Percentiles rank a stretch among this genome's conserved stretches.
Conservation (phyloP, 2,329 filamentous ascomycete genomes). For the Penicillium sp. region DNA sequence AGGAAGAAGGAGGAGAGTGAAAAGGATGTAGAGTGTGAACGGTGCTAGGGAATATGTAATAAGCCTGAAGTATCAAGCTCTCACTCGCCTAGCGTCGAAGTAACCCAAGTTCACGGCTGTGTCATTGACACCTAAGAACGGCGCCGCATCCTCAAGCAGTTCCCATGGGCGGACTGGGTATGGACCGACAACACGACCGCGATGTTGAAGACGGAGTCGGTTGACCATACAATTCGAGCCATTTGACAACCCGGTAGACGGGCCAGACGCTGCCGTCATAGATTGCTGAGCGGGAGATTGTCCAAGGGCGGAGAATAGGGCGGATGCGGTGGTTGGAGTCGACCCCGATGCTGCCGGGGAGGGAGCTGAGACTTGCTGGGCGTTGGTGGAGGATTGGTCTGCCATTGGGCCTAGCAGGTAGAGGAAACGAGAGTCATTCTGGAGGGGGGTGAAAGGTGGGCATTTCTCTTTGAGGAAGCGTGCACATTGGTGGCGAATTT, state of each 20-base stretch:
- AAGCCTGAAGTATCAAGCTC: constrained; percentile 19
- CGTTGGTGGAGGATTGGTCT: constrained; percentile 22
- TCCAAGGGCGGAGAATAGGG: constrained; percentile 20
- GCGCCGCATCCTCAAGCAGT: constrained; percentile 47
- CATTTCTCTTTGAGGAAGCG: constrained; percentile 46
- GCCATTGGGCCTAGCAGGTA: constrained; percentile 44
- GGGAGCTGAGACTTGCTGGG: constrained; percentile 29
- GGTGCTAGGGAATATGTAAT: neutral
- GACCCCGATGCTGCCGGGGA: constrained; percentile 35
- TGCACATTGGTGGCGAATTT: constrained; percentile 43
- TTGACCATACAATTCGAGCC: constrained; percentile 28
- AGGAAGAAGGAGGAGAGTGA: neutral
- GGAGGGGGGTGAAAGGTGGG: constrained; percentile 37
- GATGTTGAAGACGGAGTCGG: constrained; percentile 40
- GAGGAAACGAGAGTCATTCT: constrained; percentile 41
- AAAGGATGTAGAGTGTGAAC: neutral
- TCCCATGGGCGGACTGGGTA: constrained; percentile 45
- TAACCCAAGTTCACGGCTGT: constrained; percentile 45
- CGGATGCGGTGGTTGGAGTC: constrained; percentile 29
- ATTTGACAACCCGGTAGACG: constrained; percentile 24
- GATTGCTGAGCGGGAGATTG: constrained; percentile 20
- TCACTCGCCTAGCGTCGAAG: constrained; percentile 42
- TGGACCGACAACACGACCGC: constrained; percentile 35
- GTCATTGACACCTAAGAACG: constrained; percentile 46
- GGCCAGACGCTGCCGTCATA: constrained; percentile 5